These are phyloP conservation scores for Xylaria castorea DNA, from an alignment of 495 filamentous ascomycete species.

Conservation along the genomic window DNA sequence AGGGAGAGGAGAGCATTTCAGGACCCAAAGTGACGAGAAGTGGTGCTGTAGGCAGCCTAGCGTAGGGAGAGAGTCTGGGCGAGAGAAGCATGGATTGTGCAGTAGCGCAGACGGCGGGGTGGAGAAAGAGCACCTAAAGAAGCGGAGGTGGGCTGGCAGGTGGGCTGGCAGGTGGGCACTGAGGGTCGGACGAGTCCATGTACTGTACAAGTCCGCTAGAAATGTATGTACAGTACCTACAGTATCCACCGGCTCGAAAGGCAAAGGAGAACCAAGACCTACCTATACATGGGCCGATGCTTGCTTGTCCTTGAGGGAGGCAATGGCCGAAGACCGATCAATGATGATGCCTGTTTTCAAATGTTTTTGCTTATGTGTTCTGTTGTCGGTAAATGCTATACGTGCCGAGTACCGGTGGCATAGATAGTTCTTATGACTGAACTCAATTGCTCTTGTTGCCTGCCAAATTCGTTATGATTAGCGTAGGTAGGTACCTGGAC, in stretches of 20 bases:
- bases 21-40: slow-evolving; percentile 14
- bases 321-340: background rate
- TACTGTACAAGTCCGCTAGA: background rate
- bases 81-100: slow-evolving; percentile 18
- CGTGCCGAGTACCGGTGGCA: background rate
- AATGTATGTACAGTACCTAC: background rate
- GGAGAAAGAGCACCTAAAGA: slow-evolving; percentile 1
- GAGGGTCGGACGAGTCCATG: background rate
- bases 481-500: background rate
- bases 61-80: slow-evolving; percentile 6
- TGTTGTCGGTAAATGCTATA: background rate
- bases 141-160: slow-evolving; percentile 21
- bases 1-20: slow-evolving; percentile 19
- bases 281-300: background rate
- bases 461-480: background rate
- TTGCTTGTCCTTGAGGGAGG: background rate
- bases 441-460: slow-evolving; percentile 1
- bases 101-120: slow-evolving; percentile 27
- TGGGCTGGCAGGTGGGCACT: too few relatives aligned
- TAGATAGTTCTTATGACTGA: background rate
- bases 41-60: slow-evolving; percentile 8
- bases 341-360: background rate
- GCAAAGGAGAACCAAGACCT: too few relatives aligned
- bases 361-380: background rate
- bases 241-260: background rate